Conservation (phyloP, 768 basidiomycete genomes). For the Leucocoprinus leucothites region DNA sequence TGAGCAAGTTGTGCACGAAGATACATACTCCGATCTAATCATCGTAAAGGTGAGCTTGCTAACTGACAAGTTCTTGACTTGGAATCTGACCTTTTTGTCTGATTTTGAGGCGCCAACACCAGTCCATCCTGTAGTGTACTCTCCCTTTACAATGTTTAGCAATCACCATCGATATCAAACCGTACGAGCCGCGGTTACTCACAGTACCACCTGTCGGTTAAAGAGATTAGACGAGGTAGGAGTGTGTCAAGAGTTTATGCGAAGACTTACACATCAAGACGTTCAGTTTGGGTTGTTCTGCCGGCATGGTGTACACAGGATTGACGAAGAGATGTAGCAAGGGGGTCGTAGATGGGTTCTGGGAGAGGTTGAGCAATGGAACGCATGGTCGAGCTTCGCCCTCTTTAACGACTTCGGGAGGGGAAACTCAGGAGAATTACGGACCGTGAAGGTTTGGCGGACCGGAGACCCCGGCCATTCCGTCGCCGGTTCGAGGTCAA, state of each 20-base stretch:
- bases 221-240: slow-evolving; percentile 7
- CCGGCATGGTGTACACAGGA: slow-evolving; percentile 32
- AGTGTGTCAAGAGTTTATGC: neutral
- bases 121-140: slow-evolving; percentile 96
- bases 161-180: neutral
- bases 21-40: slow-evolving; percentile 63
- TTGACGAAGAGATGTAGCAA: slow-evolving; percentile 4
- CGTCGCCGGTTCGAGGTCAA: neutral
- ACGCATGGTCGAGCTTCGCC: neutral
- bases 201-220: slow-evolving; percentile 34
- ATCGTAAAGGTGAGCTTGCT: neutral
- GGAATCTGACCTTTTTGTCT: slow-evolving; percentile 76
- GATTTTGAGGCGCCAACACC: slow-evolving; percentile 89
- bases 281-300: slow-evolving; percentile 51
- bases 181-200: slow-evolving; percentile 17
- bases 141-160: slow-evolving; percentile 50
- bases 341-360: neutral
- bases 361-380: neutral
- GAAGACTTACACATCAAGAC: slow-evolving; percentile 70
- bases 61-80: neutral
- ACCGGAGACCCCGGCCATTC: neutral
- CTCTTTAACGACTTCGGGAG: slow-evolving; percentile 1
- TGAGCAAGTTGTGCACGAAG: neutral
- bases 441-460: slow-evolving; percentile 8
- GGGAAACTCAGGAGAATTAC: slow-evolving; percentile 5